Base-by-base conservation (phyloP, 2,329 filamentous ascomycete species). In the Uncinocarpus reesii region DNA sequence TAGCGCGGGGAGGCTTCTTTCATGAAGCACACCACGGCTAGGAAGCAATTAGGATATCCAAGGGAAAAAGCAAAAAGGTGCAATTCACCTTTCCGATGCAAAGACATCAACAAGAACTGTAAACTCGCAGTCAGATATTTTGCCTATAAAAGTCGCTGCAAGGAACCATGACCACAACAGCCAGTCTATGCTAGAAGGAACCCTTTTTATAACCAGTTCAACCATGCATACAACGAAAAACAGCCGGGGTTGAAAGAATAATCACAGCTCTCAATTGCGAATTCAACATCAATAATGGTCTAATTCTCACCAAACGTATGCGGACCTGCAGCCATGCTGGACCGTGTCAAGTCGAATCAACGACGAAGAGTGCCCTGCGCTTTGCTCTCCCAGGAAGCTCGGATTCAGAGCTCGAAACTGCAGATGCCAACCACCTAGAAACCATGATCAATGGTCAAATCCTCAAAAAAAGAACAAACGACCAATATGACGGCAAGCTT, bases 101-200 rank as follows among this genome's bases (percentile, higher is more conserved):
- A 61, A 61, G 23, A 61, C 58, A 50, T 61, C 58, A 40, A 56
- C 47, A 28, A 45, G 38, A 36, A 55, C 53, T 55, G 21, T 35
- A 16, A 34, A 44, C 31, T 29, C 26, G 37, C 16, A 41, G 35
- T 42, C 31, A 50, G 41, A 47, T 35, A 31, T 7, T 29, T 32
- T 15, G 11, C 24, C 16, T 15, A 7, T n/a, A 23, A 37, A 40
- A 40, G 13, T 40, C 8, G 8, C 15, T 26, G 6, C 2, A 11
- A 23, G 35, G 18, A 21, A 37, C 23, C 18, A 37, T 37, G 35
- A 8, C 36, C 35, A 42, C 23, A 40, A 29, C 24, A 20, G 36
- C 38, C n/a, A n/a, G 31, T 16, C 15, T 44, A 18, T 26, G 15
- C 11, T 34, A 26, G 32, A 24, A 41, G 16, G 7, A n/a, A n/a